Conservation (phyloP, 305 asterid species). For the Fraxinus dipetala region DNA sequence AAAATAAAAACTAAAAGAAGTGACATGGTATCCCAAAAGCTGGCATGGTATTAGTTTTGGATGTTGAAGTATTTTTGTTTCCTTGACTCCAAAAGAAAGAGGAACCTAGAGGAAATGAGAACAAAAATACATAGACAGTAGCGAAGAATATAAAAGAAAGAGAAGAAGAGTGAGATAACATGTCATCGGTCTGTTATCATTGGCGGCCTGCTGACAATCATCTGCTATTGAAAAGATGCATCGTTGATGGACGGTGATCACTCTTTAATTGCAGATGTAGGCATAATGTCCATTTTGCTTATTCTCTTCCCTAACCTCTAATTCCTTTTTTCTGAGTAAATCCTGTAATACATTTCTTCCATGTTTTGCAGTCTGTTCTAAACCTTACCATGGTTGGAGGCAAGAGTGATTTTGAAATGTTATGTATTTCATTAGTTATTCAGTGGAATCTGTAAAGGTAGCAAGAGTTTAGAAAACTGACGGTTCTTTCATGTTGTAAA, state of each 20-base stretch:
- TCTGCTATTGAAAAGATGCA: not conserved
- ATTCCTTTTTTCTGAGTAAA: not conserved
- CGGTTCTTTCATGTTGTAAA: conserved; percentile 13
- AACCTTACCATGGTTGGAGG: conserved; percentile 14
- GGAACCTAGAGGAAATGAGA: not conserved
- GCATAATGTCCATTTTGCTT: not conserved
- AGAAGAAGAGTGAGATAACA: not conserved
- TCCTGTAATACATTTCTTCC: conserved; percentile 4
- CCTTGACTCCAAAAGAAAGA: not conserved
- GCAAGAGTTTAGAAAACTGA: conserved; percentile 16
- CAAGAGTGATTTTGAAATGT: not conserved
- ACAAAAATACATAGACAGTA: not conserved
- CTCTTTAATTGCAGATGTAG: not conserved
- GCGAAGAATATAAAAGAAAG: not conserved
- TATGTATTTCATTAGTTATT: conserved; percentile 4
- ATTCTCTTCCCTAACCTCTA: not conserved
- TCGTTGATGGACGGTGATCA: not conserved
- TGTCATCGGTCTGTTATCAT: not conserved
- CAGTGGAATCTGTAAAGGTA: conserved; percentile 19
- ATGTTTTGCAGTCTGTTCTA: conserved; percentile 29
- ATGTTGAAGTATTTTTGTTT: not conserved
- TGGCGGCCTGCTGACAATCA: not conserved
- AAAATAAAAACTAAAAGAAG: not conserved
- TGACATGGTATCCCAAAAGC: not conserved
- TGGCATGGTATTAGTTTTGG: not conserved